A percentile compares a stretch with the other conserved stretches of the same genome.
These are phyloP conservation scores for Botrytis fragariae DNA, from an alignment of 2,329 filamentous ascomycete species.

Conservation along the genomic window DNA sequence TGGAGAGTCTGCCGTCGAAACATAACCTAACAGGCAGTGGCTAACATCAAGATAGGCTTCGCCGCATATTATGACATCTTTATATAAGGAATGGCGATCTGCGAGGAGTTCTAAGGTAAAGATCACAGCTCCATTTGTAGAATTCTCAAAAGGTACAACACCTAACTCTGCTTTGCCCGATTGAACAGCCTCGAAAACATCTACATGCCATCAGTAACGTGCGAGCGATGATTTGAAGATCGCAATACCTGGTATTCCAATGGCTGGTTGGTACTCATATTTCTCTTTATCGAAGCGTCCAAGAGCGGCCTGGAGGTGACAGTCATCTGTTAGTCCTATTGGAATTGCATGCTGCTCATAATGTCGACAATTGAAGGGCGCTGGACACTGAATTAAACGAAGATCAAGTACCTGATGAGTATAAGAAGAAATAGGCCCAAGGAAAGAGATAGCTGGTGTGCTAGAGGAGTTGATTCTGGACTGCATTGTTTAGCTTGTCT, in stretches of 20 bases:
- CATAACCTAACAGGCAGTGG: slow-evolving; percentile 74
- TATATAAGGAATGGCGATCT: slow-evolving; percentile 63
- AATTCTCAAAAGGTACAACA: slow-evolving; percentile 94
- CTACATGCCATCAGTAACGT: slow-evolving; percentile 43
- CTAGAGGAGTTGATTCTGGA: slow-evolving; percentile 10
- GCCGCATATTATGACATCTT: slow-evolving; percentile 71
- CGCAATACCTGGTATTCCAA: slow-evolving; percentile 27
- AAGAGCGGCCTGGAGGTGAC: slow-evolving; percentile 50
- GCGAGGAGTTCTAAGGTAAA: slow-evolving; percentile 87
- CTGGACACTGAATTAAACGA: slow-evolving; percentile 25
- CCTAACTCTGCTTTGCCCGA: slow-evolving; percentile 62
- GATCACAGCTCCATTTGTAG: slow-evolving; percentile 87
- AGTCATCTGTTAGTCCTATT: slow-evolving; percentile 33
- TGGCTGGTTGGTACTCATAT: slow-evolving; percentile 23
- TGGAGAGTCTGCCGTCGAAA: slow-evolving; percentile 29
- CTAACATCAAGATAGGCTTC: slow-evolving; percentile 86
- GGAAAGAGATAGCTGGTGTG: slow-evolving; percentile 49
- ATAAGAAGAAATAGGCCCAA: slow-evolving; percentile 65
- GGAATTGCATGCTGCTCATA: slow-evolving; percentile 14
- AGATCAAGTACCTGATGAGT: slow-evolving; percentile 60
- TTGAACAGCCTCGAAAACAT: slow-evolving; percentile 80
- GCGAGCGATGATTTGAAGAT: neutral
- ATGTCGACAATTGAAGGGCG: slow-evolving; percentile 20
- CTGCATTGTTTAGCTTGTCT: slow-evolving; percentile 16
- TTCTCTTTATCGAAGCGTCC: slow-evolving; percentile 45